phyloP scores from a whole-genome alignment of 2,329 filamentous ascomycete genomes.

The Sphaerostilbella broomeana region DNA sequence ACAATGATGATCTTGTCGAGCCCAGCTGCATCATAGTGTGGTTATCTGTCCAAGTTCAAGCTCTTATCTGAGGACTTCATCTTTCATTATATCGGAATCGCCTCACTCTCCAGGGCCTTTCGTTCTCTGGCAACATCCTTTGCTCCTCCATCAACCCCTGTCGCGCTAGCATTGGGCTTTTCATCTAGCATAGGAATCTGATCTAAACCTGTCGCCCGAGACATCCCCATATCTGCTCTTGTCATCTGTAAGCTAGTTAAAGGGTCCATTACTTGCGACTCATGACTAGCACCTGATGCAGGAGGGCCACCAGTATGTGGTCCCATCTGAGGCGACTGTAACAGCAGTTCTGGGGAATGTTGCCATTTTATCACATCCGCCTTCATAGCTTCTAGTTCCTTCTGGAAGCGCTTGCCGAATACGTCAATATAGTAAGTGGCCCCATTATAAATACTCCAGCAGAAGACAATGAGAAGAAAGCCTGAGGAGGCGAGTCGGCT shows the following conservation, averaged over 20 bases:
- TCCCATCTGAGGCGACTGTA: constrained; percentile 29
- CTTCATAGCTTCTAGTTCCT: constrained; percentile 84
- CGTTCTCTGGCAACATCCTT: constrained; percentile 43
- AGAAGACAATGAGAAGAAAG: constrained; percentile 79
- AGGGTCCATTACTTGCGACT: constrained; percentile 15
- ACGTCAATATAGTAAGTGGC: constrained; percentile 98
- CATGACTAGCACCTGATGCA: constrained; percentile 11
- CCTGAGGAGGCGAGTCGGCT: constrained; percentile 69
- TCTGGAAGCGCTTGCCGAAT: constrained; percentile 94
- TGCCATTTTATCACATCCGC: constrained; percentile 89
- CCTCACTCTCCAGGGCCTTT: constrained; percentile 25
- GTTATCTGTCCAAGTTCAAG: too few relatives aligned
- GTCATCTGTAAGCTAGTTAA: constrained; percentile 15
- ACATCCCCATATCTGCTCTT: constrained; percentile 16
- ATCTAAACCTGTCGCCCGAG: constrained; percentile 36
- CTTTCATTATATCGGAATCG: too few relatives aligned
- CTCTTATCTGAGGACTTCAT: too few relatives aligned
- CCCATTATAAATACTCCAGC: constrained; percentile 94
- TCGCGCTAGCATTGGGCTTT: constrained; percentile 26
- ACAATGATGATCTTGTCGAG: too few relatives aligned
- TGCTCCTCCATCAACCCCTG: constrained; percentile 38
- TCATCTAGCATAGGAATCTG: constrained; percentile 53
- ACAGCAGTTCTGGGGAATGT: constrained; percentile 44
- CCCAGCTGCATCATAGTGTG: too few relatives aligned
- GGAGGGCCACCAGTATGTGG: constrained; percentile 23